Base-by-base conservation (phyloP, 139 green algal genomes). In the Chlamydomonas asymmetrica region DNA sequence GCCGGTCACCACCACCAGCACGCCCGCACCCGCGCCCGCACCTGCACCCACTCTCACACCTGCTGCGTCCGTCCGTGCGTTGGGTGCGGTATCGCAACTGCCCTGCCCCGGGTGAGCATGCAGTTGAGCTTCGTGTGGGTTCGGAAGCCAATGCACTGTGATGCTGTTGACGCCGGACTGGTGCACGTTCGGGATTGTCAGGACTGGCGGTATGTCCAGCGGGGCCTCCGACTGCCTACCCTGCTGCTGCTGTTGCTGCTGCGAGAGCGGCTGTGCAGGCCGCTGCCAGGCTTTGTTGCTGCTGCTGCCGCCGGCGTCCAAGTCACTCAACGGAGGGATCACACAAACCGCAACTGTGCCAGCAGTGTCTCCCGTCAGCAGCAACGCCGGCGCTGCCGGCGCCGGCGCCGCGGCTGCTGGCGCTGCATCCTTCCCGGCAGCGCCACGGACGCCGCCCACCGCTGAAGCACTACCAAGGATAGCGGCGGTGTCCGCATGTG, bases 101-200 rank as follows among this genome's bases (percentile, higher is more conserved):
- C n/a, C n/a, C n/a, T n/a, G n/a, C n/a, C n/a, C n/a, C n/a, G n/a
- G n/a, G n/a, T n/a, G n/a, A n/a, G n/a, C n/a, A n/a, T n/a, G n/a
- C n/a, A n/a, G n/a, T n/a, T n/a, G n/a, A n/a, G n/a, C n/a, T n/a
- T n/a, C n/a, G n/a, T n/a, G n/a, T n/a, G n/a, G n/a, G n/a, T n/a
- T n/a, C n/a, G n/a, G n/a, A n/a, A n/a, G n/a, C n/a, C n/a, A n/a
- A n/a, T n/a, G n/a, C n/a, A n/a, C n/a, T n/a, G n/a, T n/a, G n/a
- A 77, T 23, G n/a, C 32, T 23, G 35, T 77, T 77, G 10, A 77
- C 71, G 22, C 71, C 71, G 23, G 71, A 69, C 59, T 69, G 59
- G 34, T 77, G 71, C 59, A 77, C 32, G 1, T 59, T 43, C 4
- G 59, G 71, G 2, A 77, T 38, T 5, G 16, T 22, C 71, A 77